Percentiles rank a stretch among this genome's conserved stretches.
These are phyloP conservation scores for Acanthamoeba sp. DNA, from an alignment of 208 protist species.

Conservation along the genomic window DNA sequence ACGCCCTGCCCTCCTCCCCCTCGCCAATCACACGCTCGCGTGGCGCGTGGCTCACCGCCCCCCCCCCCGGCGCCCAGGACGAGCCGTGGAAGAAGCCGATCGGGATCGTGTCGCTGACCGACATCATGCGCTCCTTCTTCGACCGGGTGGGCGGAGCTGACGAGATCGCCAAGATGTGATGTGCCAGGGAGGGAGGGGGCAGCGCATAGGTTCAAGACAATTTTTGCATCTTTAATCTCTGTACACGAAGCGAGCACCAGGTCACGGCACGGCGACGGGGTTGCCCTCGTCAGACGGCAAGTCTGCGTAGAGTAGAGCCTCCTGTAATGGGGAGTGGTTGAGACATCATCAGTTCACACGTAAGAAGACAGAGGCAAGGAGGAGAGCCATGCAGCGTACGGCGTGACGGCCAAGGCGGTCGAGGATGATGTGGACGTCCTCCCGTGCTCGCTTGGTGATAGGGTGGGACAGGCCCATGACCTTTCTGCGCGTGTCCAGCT, in stretches of 20 bases:
- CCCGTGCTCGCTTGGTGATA: conserved; percentile 17
- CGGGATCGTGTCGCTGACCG: conserved; percentile 40
- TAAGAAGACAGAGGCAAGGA: background rate
- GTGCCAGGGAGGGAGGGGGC: too few species aligned
- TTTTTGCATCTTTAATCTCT: background rate
- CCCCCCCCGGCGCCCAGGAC: too few species aligned
- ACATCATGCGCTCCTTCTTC: conserved; percentile 42
- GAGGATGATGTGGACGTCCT: conserved; percentile 65
- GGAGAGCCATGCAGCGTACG: background rate
- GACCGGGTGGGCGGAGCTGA: background rate
- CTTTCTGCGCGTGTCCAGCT: background rate
- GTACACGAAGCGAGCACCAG: too few species aligned
- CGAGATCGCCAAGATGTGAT: background rate
- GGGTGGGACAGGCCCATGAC: conserved; percentile 24
- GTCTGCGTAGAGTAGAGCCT: background rate
- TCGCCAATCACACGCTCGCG: background rate
- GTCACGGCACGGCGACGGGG: background rate
- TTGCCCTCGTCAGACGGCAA: background rate
- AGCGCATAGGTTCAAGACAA: too few species aligned
- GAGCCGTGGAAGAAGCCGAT: conserved; percentile 65
- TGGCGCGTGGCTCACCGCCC: too few species aligned
- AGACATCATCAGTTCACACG: too few species aligned
- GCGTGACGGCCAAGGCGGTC: background rate
- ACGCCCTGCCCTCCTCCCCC: background rate
- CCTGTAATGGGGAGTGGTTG: too few species aligned